Conservation (phyloP, 768 basidiomycete species). For the Boletus rubropictus region DNA sequence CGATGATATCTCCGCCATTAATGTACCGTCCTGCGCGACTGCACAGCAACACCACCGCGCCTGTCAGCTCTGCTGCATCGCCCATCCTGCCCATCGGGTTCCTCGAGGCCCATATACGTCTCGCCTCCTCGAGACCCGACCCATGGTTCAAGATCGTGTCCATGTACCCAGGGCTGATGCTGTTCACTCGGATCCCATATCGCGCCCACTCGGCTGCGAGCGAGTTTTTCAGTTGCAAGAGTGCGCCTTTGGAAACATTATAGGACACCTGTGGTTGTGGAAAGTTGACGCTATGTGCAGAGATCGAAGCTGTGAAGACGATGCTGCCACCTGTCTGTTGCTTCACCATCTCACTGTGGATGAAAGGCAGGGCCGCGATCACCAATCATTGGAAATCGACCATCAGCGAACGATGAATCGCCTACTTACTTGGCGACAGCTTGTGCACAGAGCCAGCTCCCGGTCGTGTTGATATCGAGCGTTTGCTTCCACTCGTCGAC, state of each 20-base stretch:
- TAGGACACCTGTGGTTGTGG: constrained; percentile 40
- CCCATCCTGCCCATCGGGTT: constrained; percentile 44
- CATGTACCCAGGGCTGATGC: constrained; percentile 41
- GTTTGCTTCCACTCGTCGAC: constrained; percentile 34
- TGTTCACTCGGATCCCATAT: constrained; percentile 40
- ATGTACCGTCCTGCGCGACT: constrained; percentile 41
- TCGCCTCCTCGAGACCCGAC: constrained; percentile 28
- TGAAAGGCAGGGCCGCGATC: neutral
- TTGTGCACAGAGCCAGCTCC: constrained; percentile 42
- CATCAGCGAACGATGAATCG: neutral
- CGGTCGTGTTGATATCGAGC: constrained; percentile 40
- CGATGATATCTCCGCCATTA: constrained; percentile 37
- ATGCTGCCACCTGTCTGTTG: constrained; percentile 38
- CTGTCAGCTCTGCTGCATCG: constrained; percentile 35
- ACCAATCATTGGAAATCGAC: neutral
- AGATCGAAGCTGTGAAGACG: constrained; percentile 40
- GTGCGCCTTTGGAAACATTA: constrained; percentile 39
- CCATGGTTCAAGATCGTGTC: constrained; percentile 39
- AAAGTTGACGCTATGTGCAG: constrained; percentile 38
- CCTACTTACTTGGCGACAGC: constrained; percentile 34
- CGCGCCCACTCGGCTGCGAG: constrained; percentile 40
- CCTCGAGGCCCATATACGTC: constrained; percentile 34
- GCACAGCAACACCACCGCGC: constrained; percentile 36
- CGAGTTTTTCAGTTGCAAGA: constrained; percentile 35
- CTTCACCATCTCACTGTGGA: constrained; percentile 36